These are phyloP conservation scores for Mrakiaceae sp. DNA, from an alignment of 1,284 basidiomycete genomes.

Conservation along the genomic window DNA sequence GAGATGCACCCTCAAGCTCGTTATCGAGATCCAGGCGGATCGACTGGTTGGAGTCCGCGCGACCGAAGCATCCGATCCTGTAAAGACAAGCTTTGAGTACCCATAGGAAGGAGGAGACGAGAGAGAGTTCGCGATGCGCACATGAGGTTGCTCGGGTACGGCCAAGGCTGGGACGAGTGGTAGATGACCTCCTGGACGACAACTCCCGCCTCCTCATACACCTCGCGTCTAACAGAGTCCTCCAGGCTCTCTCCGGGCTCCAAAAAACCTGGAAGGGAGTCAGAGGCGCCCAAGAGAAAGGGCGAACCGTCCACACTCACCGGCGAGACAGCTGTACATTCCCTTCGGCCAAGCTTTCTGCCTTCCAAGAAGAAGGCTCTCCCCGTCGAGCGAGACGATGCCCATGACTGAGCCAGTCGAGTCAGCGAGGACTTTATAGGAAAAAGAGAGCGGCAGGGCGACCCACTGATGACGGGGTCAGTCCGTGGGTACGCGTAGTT, in stretches of 20 bases:
- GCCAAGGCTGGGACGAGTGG: conserved; percentile 73
- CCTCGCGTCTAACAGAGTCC: conserved; percentile 83
- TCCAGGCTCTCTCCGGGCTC: conserved; percentile 93
- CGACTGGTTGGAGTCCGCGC: conserved; percentile 55
- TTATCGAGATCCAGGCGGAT: conserved; percentile 86
- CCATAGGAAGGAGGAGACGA: neutral
- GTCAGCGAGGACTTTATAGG: conserved; percentile 3
- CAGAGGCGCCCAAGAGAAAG: conserved; percentile 47
- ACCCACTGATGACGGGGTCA: conserved; percentile 42
- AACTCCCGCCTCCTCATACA: conserved; percentile 90
- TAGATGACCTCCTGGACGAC: conserved; percentile 73
- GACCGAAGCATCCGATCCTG: conserved; percentile 74
- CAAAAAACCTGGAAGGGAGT: conserved; percentile 68
- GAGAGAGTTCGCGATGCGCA: conserved; percentile 29
- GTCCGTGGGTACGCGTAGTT: conserved; percentile 63
- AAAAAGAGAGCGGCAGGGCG: neutral
- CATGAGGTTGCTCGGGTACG: conserved; percentile 23
- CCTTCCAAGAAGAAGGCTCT: conserved; percentile 74
- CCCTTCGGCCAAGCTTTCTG: conserved; percentile 43
- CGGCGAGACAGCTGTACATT: conserved; percentile 70
- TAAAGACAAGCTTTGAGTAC: conserved; percentile 28
- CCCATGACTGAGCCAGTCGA: conserved; percentile 56
- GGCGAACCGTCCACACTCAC: conserved; percentile 23
- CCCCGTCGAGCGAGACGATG: conserved; percentile 61
- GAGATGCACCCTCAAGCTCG: conserved; percentile 68